Base-by-base conservation (phyloP, 2,329 filamentous ascomycete species). In the Akanthomyces muscarius region DNA sequence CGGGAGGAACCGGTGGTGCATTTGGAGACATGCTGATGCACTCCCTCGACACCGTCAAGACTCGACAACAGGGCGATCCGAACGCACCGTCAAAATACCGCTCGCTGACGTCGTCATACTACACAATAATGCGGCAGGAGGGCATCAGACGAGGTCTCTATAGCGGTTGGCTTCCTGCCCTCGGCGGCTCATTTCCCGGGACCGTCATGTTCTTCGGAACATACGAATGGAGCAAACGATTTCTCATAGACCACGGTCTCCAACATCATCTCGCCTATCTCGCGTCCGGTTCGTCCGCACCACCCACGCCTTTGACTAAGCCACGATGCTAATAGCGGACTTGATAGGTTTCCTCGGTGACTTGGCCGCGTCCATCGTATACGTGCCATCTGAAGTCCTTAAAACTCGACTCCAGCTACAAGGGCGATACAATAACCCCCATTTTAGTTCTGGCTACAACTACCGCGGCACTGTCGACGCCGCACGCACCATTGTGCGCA, bases 11-110 rank as follows among this genome's bases (percentile, higher is more conserved):
- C 60, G 95, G 96, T 72, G 95, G 95, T 60, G 93, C 91, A 18
- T 96, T 90, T 62, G 95, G 96, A 64, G 95, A 99, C 76, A 90
- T 99, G 84, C 81, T 99, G 68, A 99, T 99, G 95, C 95, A 99
- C 79, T 98, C 94, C 52, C 85, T 99, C 72, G 95, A 99, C 76
- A 99, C 95, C 0, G 95, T 99, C 71, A 99, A 99, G 79, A 99
- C 95, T 53, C 86, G 95, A 69, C 96, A 99, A 75, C 95, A 99
- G 77, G 95, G 94, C 71, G 95, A 98, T 72, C 93, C 94, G 51
- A 89, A 95, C 73, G 85, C 97, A 65, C 95, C 95, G 25, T 90
- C 95, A 1, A 96, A 91, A 77, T 99, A 99, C 78, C 89, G 90
- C 13, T 94, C 92, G 18, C 87, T 98, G 75, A 90, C 90, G 45